A percentile compares a stretch with the other conserved stretches of the same genome.
phyloP scores from a whole-genome alignment of 345 rosid genomes.

The Lepidium sativum region DNA sequence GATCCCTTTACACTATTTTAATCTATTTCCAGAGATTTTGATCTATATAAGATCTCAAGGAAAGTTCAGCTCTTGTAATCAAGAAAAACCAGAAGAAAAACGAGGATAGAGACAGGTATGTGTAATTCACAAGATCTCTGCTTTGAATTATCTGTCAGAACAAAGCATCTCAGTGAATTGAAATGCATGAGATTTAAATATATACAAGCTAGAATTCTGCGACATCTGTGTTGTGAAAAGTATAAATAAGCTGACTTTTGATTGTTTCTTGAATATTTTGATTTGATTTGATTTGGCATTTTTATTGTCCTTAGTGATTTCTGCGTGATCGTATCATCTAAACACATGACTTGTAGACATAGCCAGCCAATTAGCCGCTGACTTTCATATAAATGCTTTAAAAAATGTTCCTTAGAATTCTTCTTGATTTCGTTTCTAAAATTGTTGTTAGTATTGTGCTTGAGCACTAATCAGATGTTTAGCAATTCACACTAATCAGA shows the following conservation, averaged over 20 bases:
- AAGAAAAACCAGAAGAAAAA: constrained; percentile 1
- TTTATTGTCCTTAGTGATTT: neutral
- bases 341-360: constrained; percentile 26
- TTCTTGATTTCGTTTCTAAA: constrained; percentile 4
- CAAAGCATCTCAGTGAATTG: neutral
- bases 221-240: neutral
- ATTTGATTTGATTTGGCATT: constrained; percentile 13
- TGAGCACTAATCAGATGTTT: constrained; percentile 15
- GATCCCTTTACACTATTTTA: constrained; percentile 19
- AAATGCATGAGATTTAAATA: constrained; percentile 2
- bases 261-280: constrained; percentile 9
- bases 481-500: neutral
- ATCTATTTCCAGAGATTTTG: constrained; percentile 6
- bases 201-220: neutral
- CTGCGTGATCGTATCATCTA: constrained; percentile 10
- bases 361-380: constrained; percentile 9
- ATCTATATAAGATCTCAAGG: constrained; percentile 12
- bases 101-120: constrained; percentile 7
- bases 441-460: constrained; percentile 11
- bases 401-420: neutral
- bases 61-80: constrained; percentile 10
- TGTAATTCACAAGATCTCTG: neutral
- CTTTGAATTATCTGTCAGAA: neutral
- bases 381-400: neutral
- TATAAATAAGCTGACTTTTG: neutral